Evolutionary conservation across 139 green algal species (phyloP).

Genomic region (Chlorella sorokiniana): DNA sequence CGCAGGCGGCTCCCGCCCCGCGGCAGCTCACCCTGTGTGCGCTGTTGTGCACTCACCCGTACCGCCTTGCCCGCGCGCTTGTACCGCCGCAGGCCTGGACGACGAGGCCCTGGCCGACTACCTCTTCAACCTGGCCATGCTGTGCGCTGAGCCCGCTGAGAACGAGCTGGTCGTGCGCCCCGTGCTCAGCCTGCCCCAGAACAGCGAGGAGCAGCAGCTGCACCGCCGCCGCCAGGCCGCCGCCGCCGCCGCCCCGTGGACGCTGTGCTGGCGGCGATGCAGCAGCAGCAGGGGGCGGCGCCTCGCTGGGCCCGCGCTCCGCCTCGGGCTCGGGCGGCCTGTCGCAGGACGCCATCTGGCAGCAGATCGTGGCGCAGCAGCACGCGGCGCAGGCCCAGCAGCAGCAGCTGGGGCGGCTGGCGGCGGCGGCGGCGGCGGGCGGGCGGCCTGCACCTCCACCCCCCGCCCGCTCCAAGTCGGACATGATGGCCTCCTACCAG

Average conservation of each 20-base stretch:
- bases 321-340: not conserved
- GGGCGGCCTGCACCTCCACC: not conserved
- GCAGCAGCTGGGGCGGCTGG: not conserved
- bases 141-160: conserved; percentile 29
- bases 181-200: conserved; percentile 24
- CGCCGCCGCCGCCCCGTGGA: not conserved
- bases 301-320: not conserved
- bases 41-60: not conserved
- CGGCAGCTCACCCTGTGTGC: no score
- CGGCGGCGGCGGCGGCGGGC: not conserved
- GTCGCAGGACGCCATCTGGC: conserved; percentile 18
- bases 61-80: not conserved
- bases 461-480: not conserved
- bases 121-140: conserved; percentile 33
- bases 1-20: no score
- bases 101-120: conserved; percentile 24
- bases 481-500: conserved; percentile 22
- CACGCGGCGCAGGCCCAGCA: not conserved
- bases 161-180: conserved; percentile 35
- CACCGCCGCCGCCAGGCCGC: conserved; percentile 24
- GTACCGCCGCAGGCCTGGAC: conserved; percentile 16
- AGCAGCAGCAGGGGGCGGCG: conserved; percentile 7
- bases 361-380: conserved; percentile 26
- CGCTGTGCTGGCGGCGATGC: conserved; percentile 25
- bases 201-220: conserved; percentile 34